Base-by-base conservation (phyloP, 1,139 yeast species). In the Scheffersomyces stambukii region DNA sequence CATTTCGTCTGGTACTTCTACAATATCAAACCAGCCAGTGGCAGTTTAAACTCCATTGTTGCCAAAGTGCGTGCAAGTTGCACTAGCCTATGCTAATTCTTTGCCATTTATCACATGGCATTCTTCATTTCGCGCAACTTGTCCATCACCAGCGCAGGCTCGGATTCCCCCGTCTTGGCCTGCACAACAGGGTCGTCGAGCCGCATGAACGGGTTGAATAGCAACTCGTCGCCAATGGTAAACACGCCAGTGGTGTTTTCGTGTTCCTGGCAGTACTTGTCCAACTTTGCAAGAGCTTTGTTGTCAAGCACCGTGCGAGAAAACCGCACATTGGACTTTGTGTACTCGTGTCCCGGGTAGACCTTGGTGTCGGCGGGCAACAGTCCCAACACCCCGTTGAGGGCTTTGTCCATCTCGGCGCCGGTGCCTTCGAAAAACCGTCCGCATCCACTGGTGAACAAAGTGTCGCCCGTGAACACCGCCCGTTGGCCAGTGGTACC, bases 291-390 rank as follows among this genome's bases (percentile, higher is more conserved):
- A 24, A 91, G 62, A 0, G 84, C 81, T 8, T 64, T 63, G 32
- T 65, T 60, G 14, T 63, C 49, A 48, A 88, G 59, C 1, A 91
- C 75, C 1, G 77, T 71, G 36, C 69, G 64, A 7, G 93, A 84
- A 52, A 91, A 91, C 43, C 70, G 73, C 25, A 83, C 78, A 52
- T 93, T 91, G 20, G 85, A 68, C 41, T 70, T 72, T 9, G 99
- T 93, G 59, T 91, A 91, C 58, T 91, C 98, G 55, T 91, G 99
- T 2, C 99, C 99, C 0, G 96, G 93, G 48, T 78, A 83, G 4
- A 89, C 91, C 20, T 61, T 54, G 0, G 95, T 84, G 10, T 76
- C 78, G 19, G 65, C 58, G 1, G 96, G 93, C 33, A 86, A 65
- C 24, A 53, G 48, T 3, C 70, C 81, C 38, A 86, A 64, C 4